These are phyloP conservation scores for Balansia obtecta DNA, from an alignment of 2,329 filamentous ascomycete genomes.

Conservation along the genomic window DNA sequence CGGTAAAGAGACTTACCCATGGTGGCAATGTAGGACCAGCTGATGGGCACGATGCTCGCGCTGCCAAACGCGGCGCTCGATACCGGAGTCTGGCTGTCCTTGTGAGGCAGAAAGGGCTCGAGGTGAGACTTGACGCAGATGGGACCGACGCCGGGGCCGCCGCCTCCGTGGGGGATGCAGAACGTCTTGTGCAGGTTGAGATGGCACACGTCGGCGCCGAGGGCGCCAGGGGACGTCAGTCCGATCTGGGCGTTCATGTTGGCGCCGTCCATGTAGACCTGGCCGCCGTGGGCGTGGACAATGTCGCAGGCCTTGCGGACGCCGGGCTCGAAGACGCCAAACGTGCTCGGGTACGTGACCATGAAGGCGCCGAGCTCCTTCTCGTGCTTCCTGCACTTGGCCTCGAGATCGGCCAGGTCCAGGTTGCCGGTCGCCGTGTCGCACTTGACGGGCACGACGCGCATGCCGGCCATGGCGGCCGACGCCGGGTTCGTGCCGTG, in stretches of 20 bases:
- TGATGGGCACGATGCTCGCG: conserved; percentile 86
- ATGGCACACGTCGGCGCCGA: conserved; percentile 93
- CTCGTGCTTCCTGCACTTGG: conserved; percentile 79
- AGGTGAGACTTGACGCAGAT: conserved; percentile 85
- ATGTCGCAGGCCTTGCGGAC: conserved; percentile 76
- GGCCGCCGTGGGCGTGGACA: conserved; percentile 77
- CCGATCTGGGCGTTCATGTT: conserved; percentile 99
- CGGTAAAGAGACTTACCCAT: conserved; percentile 56
- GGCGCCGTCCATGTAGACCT: conserved; percentile 97
- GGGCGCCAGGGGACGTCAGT: conserved; percentile 85
- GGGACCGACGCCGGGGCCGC: conserved; percentile 84
- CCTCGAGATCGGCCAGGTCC: conserved; percentile 72
- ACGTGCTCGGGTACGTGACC: conserved; percentile 94
- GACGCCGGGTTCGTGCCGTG: conserved; percentile 95
- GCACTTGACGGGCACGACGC: conserved; percentile 85
- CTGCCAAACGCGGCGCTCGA: conserved; percentile 78
- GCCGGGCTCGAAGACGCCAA: conserved; percentile 84
- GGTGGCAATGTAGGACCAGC: conserved; percentile 89
- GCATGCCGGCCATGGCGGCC: conserved; percentile 91
- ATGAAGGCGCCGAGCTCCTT: conserved; percentile 85
- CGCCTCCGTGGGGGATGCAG: conserved; percentile 93
- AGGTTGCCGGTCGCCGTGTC: conserved; percentile 79
- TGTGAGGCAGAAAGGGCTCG: conserved; percentile 47
- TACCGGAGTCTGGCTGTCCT: conserved; percentile 42
- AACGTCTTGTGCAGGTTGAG: conserved; percentile 98